phyloP scores from a whole-genome alignment of 495 filamentous ascomycete genomes.

The Neurospora sublineolata region DNA sequence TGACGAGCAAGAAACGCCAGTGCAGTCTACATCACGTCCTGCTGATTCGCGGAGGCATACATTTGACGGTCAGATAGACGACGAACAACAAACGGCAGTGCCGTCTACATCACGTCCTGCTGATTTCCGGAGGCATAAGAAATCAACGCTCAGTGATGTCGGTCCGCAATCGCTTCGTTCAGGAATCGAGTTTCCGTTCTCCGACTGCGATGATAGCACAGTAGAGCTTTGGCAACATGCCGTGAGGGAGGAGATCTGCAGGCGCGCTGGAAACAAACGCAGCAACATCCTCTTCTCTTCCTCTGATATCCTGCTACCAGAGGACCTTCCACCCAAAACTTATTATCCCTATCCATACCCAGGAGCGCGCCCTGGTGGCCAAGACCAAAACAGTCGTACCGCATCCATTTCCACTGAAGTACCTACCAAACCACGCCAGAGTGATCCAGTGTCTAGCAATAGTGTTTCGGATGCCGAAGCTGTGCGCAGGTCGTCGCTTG shows the following conservation, averaged over 20 bases:
- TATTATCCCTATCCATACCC: not conserved
- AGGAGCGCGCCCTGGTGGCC: not conserved
- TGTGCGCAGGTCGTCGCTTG: not conserved
- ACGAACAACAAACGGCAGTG: not conserved
- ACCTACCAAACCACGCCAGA: not conserved
- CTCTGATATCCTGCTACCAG: not conserved
- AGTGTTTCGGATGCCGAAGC: not conserved
- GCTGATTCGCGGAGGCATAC: not conserved
- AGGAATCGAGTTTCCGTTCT: not conserved
- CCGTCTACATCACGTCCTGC: too few relatives aligned
- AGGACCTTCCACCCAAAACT: not conserved
- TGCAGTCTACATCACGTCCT: not conserved
- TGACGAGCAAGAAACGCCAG: not conserved
- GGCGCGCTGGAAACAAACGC: slow-evolving; percentile 4
- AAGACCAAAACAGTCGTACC: not conserved
- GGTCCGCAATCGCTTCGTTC: not conserved
- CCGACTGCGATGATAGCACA: slow-evolving; percentile 8
- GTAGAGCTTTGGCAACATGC: slow-evolving; percentile 13
- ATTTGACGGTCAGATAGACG: slow-evolving; percentile 7
- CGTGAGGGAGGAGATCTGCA: slow-evolving; percentile 16
- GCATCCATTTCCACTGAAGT: not conserved
- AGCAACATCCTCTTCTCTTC: slow-evolving; percentile 2
- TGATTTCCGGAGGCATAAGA: not conserved
- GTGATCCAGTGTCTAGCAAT: not conserved
- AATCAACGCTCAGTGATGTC: not conserved